Evolutionary conservation across 768 basidiomycete species (phyloP).

Genomic region (Pleurotus ostreatus): DNA sequence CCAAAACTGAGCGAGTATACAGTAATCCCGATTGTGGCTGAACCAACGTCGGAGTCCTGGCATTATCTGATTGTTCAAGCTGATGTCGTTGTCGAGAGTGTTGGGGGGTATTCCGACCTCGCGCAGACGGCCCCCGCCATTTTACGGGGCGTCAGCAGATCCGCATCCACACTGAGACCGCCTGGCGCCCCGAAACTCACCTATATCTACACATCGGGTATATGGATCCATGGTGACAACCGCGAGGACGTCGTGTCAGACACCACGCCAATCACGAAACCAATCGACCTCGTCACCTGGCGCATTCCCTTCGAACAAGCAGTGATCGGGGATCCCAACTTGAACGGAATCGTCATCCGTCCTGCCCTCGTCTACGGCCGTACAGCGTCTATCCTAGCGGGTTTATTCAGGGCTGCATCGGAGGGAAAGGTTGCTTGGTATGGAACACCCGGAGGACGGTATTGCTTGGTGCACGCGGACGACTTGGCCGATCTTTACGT

Average conservation of each 20-base stretch:
- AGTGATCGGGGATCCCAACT: constrained; percentile 19
- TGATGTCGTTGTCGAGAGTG: constrained; percentile 30
- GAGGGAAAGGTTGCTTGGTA: constrained; percentile 27
- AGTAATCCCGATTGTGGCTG: constrained; percentile 35
- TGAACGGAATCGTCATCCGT: constrained; percentile 44
- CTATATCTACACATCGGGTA: constrained; percentile 42
- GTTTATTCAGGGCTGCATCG: constrained; percentile 27
- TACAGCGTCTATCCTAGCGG: constrained; percentile 28
- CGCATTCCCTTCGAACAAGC: constrained; percentile 28
- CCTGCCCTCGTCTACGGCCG: constrained; percentile 39
- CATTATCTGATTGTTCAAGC: constrained; percentile 21
- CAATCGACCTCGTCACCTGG: constrained; percentile 26
- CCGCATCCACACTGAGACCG: constrained; percentile 22
- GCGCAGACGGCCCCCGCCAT: constrained; percentile 17
- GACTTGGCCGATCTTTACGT: constrained; percentile 42
- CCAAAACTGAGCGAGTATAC: neutral
- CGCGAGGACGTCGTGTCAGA: constrained; percentile 27
- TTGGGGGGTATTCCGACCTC: constrained; percentile 18
- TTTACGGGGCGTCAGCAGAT: constrained; percentile 19
- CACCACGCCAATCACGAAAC: constrained; percentile 24
- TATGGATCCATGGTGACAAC: constrained; percentile 39
- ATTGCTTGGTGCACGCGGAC: constrained; percentile 34
- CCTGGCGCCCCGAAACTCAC: constrained; percentile 30
- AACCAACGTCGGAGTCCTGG: constrained; percentile 19
- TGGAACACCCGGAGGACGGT: constrained; percentile 28